phyloP scores from a whole-genome alignment of 805 yeast species.

The Yarrowia sp. region DNA sequence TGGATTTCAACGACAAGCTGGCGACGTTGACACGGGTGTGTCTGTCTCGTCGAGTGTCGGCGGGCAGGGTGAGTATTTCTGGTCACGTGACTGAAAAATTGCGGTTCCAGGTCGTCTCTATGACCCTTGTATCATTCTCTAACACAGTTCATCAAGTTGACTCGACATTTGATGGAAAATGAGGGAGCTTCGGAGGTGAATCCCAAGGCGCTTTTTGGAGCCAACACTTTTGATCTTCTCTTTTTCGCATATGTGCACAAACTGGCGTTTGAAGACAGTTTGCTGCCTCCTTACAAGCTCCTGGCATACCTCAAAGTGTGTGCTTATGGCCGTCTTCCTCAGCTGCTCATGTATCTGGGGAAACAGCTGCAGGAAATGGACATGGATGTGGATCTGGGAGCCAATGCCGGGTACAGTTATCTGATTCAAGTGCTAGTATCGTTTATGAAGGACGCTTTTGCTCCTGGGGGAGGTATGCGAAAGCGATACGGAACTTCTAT shows the following conservation, averaged over 20 bases:
- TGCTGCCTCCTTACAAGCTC: conserved; percentile 22
- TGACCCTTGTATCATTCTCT: not conserved
- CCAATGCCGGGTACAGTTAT: conserved; percentile 21
- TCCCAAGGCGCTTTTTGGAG: conserved; percentile 30
- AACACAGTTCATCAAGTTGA: conserved; percentile 35
- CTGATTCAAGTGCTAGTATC: conserved; percentile 26
- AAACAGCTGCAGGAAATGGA: conserved; percentile 28
- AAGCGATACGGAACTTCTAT: conserved; percentile 14
- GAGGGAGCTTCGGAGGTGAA: conserved; percentile 23
- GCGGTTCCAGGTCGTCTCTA: no score
- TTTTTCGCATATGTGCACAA: conserved; percentile 32
- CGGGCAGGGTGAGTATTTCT: conserved; percentile 18
- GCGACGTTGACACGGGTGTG: conserved; percentile 33
- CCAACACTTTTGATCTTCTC: conserved; percentile 24
- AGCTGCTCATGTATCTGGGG: conserved; percentile 33
- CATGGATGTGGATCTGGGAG: conserved; percentile 10
- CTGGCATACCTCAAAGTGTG: conserved; percentile 30
- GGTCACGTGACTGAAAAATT: not conserved
- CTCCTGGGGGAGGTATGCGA: conserved; percentile 25
- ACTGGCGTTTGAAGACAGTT: conserved; percentile 29
- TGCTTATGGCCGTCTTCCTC: conserved; percentile 21
- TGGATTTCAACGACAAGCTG: conserved; percentile 37
- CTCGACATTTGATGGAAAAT: conserved; percentile 33
- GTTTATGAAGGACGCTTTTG: conserved; percentile 35
- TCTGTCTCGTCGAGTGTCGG: conserved; percentile 26